phyloP scores from a whole-genome alignment of 306 rosid genomes.

The Gleditsia sinensis region DNA sequence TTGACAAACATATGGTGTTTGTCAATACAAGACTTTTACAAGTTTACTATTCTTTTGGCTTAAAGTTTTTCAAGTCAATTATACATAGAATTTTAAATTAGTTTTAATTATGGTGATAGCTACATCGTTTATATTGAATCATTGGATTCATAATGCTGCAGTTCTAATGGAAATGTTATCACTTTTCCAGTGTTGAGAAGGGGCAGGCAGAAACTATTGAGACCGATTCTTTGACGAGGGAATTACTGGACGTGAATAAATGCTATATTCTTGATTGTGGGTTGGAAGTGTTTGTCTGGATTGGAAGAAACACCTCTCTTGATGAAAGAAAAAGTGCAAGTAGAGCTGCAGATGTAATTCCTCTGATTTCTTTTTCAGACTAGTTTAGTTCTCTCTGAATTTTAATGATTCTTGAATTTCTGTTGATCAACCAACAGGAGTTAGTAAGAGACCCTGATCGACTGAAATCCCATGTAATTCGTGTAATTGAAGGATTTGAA shows the following conservation, averaged over 20 bases:
- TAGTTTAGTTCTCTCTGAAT: constrained; percentile 24
- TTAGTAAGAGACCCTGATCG: constrained; percentile 55
- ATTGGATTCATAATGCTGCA: constrained; percentile 24
- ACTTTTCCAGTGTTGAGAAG: constrained; percentile 69
- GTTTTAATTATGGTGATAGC: constrained; percentile 7
- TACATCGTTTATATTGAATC: constrained; percentile 24
- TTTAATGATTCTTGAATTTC: constrained; percentile 35
- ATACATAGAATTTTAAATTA: constrained; percentile 10
- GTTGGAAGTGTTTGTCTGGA: constrained; percentile 85
- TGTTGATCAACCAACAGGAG: constrained; percentile 55
- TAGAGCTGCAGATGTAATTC: constrained; percentile 79
- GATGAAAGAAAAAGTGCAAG: constrained; percentile 88
- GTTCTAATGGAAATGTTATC: constrained; percentile 36
- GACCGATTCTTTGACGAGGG: constrained; percentile 73
- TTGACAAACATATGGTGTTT: constrained; percentile 10
- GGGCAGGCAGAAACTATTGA: constrained; percentile 69
- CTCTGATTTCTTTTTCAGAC: constrained; percentile 32
- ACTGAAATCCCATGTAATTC: constrained; percentile 69
- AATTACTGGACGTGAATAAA: constrained; percentile 71
- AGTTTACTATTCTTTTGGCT: constrained; percentile 19
- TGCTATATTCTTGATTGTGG: constrained; percentile 92
- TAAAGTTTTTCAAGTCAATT: constrained; percentile 3
- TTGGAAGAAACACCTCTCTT: constrained; percentile 88
- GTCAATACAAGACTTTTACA: neutral
- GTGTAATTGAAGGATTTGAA: constrained; percentile 96